A percentile compares a stretch with the other conserved stretches of the same genome.
Conservation (phyloP, 768 basidiomycete species). For the Tulasnella sp. region DNA sequence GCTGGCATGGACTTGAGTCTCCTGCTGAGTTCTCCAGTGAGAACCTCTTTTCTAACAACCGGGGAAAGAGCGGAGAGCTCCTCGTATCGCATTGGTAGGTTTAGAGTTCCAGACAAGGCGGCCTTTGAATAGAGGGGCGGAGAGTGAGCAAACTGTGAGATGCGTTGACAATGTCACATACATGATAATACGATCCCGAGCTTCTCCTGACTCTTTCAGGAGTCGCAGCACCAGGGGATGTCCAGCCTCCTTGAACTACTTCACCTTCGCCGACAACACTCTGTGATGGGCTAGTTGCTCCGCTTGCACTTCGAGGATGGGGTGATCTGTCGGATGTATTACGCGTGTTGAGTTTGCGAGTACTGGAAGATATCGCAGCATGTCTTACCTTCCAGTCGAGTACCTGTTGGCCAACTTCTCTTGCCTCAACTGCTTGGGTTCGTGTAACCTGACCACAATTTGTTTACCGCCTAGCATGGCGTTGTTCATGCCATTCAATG, state of each 20-base stretch:
- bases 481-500: constrained; percentile 75
- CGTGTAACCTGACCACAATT: constrained; percentile 75
- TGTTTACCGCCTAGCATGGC: constrained; percentile 55
- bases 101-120: constrained; percentile 65
- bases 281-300: constrained; percentile 71
- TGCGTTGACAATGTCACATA: too few species aligned
- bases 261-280: constrained; percentile 63
- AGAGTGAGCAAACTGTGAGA: constrained; percentile 2
- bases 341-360: not conserved
- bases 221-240: constrained; percentile 26
- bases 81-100: constrained; percentile 77
- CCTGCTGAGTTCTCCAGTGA: constrained; percentile 69
- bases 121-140: constrained; percentile 36
- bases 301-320: constrained; percentile 67
- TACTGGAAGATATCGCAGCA: not conserved
- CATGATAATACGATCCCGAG: constrained; percentile 79
- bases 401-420: constrained; percentile 81
- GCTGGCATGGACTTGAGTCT: constrained; percentile 50
- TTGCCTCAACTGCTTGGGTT: constrained; percentile 82
- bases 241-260: too few species aligned
- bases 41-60: constrained; percentile 74
- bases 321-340: not conserved
- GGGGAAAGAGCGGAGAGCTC: constrained; percentile 71
- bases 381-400: constrained; percentile 26
- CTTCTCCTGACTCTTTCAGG: constrained; percentile 58